phyloP scores from a whole-genome alignment of 2,329 filamentous ascomycete species.

The Cladophialophora bantiana region DNA sequence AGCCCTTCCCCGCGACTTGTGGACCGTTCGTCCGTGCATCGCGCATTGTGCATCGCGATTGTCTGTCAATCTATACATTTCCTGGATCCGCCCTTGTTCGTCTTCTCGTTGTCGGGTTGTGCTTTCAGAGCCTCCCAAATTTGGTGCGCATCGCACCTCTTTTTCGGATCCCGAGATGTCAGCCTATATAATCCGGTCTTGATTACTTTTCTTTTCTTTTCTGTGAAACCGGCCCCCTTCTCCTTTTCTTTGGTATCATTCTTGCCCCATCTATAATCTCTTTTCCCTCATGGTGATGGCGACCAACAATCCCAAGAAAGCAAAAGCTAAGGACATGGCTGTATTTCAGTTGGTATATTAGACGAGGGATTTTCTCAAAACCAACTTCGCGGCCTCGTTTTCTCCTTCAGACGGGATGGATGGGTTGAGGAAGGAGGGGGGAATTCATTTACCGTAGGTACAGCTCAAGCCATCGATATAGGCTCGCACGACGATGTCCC shows the following conservation, averaged over 20 bases:
- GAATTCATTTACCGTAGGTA: conserved; percentile 26
- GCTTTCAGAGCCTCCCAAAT: too few species aligned
- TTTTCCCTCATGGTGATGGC: conserved; percentile 8
- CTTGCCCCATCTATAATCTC: neutral
- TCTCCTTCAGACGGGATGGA: too few species aligned
- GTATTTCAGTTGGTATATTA: neutral
- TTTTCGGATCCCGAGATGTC: too few species aligned
- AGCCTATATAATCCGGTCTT: too few species aligned
- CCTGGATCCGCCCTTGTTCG: too few species aligned
- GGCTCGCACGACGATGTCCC: conserved; percentile 21
- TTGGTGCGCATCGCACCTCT: too few species aligned
- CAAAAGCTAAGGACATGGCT: conserved; percentile 13
- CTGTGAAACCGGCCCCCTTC: neutral
- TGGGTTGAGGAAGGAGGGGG: neutral
- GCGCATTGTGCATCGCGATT: too few species aligned
- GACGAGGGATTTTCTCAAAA: neutral
- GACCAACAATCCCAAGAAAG: conserved; percentile 4
- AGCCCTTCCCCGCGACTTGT: too few species aligned
- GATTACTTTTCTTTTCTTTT: too few species aligned
- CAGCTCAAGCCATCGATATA: conserved; percentile 27
- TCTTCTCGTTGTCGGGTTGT: too few species aligned
- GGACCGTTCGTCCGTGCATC: too few species aligned
- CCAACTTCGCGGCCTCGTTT: neutral
- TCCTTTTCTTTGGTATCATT: neutral
- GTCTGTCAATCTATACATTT: too few species aligned